A percentile compares a stretch with the other conserved stretches of the same genome.
phyloP scores from a whole-genome alignment of 345 rosid species.

The Aethionema arabicum region DNA sequence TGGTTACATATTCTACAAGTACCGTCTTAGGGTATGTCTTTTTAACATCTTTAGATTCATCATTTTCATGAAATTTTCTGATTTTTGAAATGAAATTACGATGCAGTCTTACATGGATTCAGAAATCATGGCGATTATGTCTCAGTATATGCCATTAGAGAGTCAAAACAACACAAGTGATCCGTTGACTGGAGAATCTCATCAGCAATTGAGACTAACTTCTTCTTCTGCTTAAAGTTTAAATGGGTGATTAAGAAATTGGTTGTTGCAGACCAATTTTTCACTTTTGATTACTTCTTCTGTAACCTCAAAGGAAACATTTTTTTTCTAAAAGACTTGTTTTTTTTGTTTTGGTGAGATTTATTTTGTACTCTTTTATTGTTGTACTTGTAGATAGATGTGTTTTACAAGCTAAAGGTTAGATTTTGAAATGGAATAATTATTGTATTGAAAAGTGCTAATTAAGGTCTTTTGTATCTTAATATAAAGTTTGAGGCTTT shows the following conservation, averaged over 20 bases:
- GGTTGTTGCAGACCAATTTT: too few species aligned
- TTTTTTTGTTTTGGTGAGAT: conserved; percentile 13
- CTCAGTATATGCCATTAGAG: conserved; percentile 97
- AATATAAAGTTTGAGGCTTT: not conserved
- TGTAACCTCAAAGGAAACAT: conserved; percentile 6
- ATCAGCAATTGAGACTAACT: conserved; percentile 34
- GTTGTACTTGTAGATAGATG: conserved; percentile 22
- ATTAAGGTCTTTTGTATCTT: too few species aligned
- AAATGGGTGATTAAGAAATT: not conserved
- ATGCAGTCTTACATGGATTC: conserved; percentile 96
- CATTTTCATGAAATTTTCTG: conserved; percentile 1
- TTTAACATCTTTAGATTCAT: not conserved
- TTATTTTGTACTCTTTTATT: not conserved
- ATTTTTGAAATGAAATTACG: not conserved
- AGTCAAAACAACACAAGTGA: conserved; percentile 50
- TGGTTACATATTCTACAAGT: conserved; percentile 94
- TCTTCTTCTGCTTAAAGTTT: conserved; percentile 5
- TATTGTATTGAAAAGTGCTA: conserved; percentile 3
- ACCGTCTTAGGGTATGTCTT: conserved; percentile 80
- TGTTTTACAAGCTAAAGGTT: conserved; percentile 3
- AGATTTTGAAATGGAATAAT: conserved; percentile 2
- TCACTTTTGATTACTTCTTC: conserved; percentile 1
- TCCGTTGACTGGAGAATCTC: conserved; percentile 32
- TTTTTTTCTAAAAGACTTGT: conserved; percentile 4
- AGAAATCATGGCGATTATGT: conserved; percentile 97